phyloP scores from a whole-genome alignment of 2,329 filamentous ascomycete species.

The Sarocladium brachiariae region DNA sequence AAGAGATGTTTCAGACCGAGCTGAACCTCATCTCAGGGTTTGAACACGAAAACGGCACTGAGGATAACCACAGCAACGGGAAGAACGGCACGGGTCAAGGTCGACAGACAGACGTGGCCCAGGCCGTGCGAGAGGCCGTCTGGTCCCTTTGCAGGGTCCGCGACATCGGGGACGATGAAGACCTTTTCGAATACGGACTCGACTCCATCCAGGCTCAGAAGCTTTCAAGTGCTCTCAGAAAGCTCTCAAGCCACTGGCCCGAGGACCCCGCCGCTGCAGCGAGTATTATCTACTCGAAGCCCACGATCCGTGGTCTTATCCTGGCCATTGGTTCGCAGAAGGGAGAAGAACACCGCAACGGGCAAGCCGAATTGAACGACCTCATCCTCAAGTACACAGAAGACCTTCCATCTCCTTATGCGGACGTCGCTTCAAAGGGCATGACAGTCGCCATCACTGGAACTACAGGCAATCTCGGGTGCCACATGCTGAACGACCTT shows the following conservation, averaged over 20 bases:
- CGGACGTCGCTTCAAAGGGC: no score
- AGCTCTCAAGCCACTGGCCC: neutral
- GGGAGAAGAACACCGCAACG: slow-evolving; percentile 11
- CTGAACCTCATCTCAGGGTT: slow-evolving; percentile 24
- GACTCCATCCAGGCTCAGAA: slow-evolving; percentile 29
- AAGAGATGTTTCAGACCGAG: slow-evolving; percentile 34
- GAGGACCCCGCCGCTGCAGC: slow-evolving; percentile 9
- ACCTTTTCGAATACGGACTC: slow-evolving; percentile 32
- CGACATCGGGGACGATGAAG: slow-evolving; percentile 19
- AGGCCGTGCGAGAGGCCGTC: neutral
- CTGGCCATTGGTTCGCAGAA: slow-evolving; percentile 16
- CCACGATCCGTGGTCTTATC: slow-evolving; percentile 19
- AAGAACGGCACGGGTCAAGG: slow-evolving; percentile 8
- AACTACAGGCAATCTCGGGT: neutral
- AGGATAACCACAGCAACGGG: neutral
- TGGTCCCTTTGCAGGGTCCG: slow-evolving; percentile 2
- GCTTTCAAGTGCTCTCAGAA: slow-evolving; percentile 18
- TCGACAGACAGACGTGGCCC: slow-evolving; percentile 7
- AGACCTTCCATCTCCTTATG: no score
- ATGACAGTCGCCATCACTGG: neutral
- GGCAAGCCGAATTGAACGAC: slow-evolving; percentile 9
- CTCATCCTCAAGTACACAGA: slow-evolving; percentile 24
- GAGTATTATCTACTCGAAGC: slow-evolving; percentile 22
- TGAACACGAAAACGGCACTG: neutral
- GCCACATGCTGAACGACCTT: neutral